phyloP scores from a whole-genome alignment of 257 asterid species.

The Solanum ossicruentum region DNA sequence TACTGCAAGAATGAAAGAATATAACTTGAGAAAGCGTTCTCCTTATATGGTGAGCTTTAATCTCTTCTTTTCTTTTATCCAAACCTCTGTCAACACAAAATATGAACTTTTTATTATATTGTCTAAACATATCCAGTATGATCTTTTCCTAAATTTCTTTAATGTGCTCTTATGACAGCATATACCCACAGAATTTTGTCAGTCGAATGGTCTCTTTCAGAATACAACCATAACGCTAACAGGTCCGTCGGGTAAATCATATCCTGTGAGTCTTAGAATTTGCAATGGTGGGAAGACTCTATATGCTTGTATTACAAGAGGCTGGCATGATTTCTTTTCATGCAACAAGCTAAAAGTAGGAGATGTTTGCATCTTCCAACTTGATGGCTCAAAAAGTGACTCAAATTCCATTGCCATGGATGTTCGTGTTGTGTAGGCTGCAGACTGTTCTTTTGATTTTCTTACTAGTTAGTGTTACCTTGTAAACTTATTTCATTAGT shows the following conservation, averaged over 20 bases:
- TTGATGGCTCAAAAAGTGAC: neutral
- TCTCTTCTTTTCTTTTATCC: neutral
- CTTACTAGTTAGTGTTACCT: neutral
- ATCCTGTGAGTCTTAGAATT: neutral
- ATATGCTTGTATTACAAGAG: neutral
- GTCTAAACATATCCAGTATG: neutral
- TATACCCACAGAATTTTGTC: constrained; percentile 8
- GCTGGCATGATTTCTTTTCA: constrained; percentile 1
- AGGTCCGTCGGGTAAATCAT: neutral
- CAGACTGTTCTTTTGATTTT: neutral
- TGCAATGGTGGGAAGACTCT: neutral
- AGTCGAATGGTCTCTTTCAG: neutral
- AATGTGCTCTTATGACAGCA: constrained; percentile 1
- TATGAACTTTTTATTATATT: neutral
- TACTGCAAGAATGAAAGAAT: neutral
- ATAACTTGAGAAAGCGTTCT: neutral
- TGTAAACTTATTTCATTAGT: neutral
- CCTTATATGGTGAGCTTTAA: constrained; percentile 7
- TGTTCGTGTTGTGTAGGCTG: neutral
- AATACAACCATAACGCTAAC: neutral
- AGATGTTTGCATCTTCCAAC: constrained; percentile 11
- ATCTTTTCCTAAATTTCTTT: neutral
- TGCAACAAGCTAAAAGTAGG: constrained; percentile 9
- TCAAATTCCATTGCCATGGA: neutral
- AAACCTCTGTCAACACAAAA: neutral